These are phyloP conservation scores for Alternaria novae-zelandiae DNA, from an alignment of 2,329 filamentous ascomycete genomes.

Conservation along the genomic window DNA sequence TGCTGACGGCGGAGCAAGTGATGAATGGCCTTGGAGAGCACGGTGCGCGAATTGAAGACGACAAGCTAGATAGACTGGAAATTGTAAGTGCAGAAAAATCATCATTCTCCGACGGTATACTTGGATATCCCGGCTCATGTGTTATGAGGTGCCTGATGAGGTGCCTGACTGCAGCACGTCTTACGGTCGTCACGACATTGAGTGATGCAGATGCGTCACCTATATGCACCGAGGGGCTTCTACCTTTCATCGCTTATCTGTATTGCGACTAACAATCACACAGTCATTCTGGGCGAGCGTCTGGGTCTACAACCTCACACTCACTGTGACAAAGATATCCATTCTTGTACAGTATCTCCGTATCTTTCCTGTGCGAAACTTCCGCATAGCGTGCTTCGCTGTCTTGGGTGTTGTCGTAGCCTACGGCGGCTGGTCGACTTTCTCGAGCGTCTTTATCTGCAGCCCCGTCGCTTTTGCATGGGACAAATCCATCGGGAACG, in stretches of 20 bases:
- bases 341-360: conserved; percentile 43
- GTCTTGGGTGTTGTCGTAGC: conserved; percentile 33
- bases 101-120: not conserved
- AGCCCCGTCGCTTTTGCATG: conserved; percentile 41
- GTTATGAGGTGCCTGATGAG: not conserved
- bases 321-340: conserved; percentile 41
- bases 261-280: conserved; percentile 14
- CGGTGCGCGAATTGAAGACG: conserved; percentile 13
- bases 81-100: conserved; percentile 18
- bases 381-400: conserved; percentile 35
- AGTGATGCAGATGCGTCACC: not conserved
- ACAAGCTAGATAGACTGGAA: conserved; percentile 13
- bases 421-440: conserved; percentile 38
- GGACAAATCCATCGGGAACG: conserved; percentile 30
- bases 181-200: not conserved
- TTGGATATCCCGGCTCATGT: not conserved
- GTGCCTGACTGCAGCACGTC: not conserved
- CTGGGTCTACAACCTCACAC: conserved; percentile 42
- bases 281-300: conserved; percentile 46
- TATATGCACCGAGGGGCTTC: not conserved
- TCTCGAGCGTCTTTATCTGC: conserved; percentile 46
- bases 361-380: conserved; percentile 37
- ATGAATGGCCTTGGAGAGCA: conserved; percentile 42
- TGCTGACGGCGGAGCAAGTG: conserved; percentile 36
- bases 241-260: not conserved